Conservation (phyloP, 2,329 filamentous ascomycete species). For the Venturia effusa region DNA sequence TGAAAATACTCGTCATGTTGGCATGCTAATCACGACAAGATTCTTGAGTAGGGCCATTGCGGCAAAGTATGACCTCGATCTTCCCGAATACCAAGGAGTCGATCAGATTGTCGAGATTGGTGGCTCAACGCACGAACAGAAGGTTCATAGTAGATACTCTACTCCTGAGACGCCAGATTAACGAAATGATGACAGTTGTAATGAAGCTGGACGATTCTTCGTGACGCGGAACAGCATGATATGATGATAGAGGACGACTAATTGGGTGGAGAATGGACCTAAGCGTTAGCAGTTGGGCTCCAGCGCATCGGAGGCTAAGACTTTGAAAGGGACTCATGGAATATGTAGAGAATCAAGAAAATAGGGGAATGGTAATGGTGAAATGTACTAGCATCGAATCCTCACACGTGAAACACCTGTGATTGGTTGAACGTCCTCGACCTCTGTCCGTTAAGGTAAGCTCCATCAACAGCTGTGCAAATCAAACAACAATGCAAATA, state of each 20-base stretch:
- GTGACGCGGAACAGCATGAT: neutral
- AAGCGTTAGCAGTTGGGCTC: neutral
- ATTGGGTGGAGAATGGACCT: neutral
- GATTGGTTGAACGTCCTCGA: neutral
- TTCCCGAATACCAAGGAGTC: constrained; percentile 72
- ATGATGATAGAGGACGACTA: neutral
- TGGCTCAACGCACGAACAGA: neutral
- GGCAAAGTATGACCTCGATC: constrained; percentile 73
- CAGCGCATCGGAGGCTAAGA: neutral
- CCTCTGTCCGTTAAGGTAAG: neutral
- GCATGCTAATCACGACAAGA: constrained; percentile 28
- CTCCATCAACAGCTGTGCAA: neutral
- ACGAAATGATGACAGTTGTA: neutral
- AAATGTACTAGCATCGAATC: too few species aligned
- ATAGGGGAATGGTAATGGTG: neutral
- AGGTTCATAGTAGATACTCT: constrained; percentile 1
- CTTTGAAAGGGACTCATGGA: too few species aligned
- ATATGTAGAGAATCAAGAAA: neutral
- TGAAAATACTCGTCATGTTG: neutral
- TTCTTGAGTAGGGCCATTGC: constrained; percentile 72
- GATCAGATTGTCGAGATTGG: constrained; percentile 79
- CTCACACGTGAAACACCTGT: neutral
- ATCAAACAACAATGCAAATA: constrained; percentile 1
- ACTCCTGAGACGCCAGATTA: constrained; percentile 3
- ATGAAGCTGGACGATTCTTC: neutral